Percentiles rank a stretch among this genome's conserved stretches.
Evolutionary conservation across 345 rosid genomes (phyloP).

Genomic region (Populus simonii): DNA sequence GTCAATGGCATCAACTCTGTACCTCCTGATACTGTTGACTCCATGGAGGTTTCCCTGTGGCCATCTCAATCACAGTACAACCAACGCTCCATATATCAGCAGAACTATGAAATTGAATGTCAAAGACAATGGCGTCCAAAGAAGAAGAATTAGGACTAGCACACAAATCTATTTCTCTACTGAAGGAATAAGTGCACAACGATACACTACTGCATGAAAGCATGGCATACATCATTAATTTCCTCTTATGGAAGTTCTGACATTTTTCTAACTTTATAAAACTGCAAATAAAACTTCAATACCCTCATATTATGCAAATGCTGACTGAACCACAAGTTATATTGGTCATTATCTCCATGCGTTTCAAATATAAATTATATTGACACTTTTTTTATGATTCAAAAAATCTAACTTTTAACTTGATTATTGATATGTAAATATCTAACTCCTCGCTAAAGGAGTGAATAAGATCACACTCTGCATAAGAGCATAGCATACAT

Average conservation of each 20-base stretch:
- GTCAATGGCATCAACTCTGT: slow-evolving; percentile 12
- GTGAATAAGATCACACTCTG: not conserved
- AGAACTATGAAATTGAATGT: slow-evolving; percentile 25
- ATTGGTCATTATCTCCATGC: not conserved
- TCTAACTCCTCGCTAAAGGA: not conserved
- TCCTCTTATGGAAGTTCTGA: not conserved
- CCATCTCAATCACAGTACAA: slow-evolving; percentile 39
- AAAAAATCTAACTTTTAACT: too few species aligned
- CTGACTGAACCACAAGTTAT: too few species aligned
- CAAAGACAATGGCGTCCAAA: slow-evolving; percentile 18
- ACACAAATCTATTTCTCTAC: not conserved
- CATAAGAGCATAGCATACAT: not conserved
- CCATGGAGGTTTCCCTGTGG: slow-evolving; percentile 35
- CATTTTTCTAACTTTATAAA: not conserved
- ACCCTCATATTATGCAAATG: not conserved
- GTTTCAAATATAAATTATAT: not conserved
- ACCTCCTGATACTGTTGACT: slow-evolving; percentile 43
- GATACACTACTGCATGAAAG: not conserved
- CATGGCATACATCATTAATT: not conserved
- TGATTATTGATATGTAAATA: not conserved
- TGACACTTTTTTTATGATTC: too few species aligned
- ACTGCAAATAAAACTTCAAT: not conserved
- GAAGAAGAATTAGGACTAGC: not conserved
- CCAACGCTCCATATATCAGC: slow-evolving; percentile 39
- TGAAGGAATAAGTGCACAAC: not conserved